Percentiles rank a stretch among this genome's conserved stretches.
These are phyloP conservation scores for Syncephalastrum contaminatum DNA, from an alignment of 371 early-diverging fungal genomes.

Conservation along the genomic window DNA sequence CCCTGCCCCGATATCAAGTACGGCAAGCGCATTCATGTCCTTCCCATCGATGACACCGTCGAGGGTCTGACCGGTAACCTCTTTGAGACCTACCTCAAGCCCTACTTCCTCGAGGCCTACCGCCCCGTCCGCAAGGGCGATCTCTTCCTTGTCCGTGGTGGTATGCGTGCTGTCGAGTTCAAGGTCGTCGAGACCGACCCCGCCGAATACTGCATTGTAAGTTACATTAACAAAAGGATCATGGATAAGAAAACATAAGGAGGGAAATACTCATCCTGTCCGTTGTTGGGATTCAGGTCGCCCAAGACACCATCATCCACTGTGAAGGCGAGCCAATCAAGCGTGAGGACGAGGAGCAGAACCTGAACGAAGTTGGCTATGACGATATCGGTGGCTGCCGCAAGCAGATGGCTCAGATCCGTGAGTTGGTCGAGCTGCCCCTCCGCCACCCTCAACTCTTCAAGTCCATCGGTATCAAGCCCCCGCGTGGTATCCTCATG, in stretches of 20 bases:
- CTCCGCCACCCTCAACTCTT: conserved; percentile 97
- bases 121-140: conserved; percentile 96
- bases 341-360: conserved; percentile 97
- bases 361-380: conserved; percentile 95
- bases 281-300: conserved; percentile 64
- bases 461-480: conserved; percentile 98
- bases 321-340: conserved; percentile 98
- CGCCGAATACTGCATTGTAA: conserved; percentile 94
- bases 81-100: conserved; percentile 97
- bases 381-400: conserved; percentile 99
- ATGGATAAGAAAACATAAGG: not conserved
- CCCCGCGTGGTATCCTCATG: conserved; percentile 97
- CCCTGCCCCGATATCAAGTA: conserved; percentile 95
- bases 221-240: conserved; percentile 21
- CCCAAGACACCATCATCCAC: conserved; percentile 97
- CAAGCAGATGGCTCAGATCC: conserved; percentile 99
- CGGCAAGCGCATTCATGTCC: conserved; percentile 93
- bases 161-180: conserved; percentile 99
- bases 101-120: conserved; percentile 96
- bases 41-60: conserved; percentile 98
- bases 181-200: conserved; percentile 98
- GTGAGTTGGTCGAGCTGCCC: conserved; percentile 99
- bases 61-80: conserved; percentile 97
- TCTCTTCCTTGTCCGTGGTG: conserved; percentile 93
- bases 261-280: not conserved